Evolutionary conservation across 1,284 basidiomycete genomes (phyloP).

Genomic region (Singerocomus rubriflavus): DNA sequence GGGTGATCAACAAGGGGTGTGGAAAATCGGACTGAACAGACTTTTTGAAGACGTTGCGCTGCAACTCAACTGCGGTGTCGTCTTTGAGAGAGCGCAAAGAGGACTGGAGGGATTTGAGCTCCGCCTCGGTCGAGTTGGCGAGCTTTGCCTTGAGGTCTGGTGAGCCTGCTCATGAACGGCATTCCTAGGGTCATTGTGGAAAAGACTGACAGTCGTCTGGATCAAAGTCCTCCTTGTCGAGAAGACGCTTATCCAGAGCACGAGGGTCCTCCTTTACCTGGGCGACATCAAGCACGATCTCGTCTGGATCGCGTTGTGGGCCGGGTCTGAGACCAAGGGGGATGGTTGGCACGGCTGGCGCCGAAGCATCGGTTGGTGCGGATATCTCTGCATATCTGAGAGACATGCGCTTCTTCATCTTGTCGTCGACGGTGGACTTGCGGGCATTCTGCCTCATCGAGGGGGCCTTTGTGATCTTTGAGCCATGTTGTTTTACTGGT

Average conservation of each 20-base stretch:
- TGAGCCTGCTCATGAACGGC: conserved; percentile 3
- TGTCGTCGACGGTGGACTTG: conserved; percentile 84
- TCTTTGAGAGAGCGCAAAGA: conserved; percentile 62
- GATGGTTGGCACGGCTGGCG: conserved; percentile 59
- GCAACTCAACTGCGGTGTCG: conserved; percentile 68
- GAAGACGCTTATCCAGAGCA: conserved; percentile 51
- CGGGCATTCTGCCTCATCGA: conserved; percentile 38
- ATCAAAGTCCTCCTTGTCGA: conserved; percentile 78
- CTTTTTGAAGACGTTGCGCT: conserved; percentile 90
- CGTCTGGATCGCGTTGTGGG: conserved; percentile 40
- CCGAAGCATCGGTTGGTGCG: conserved; percentile 49
- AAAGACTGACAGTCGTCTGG: conserved; percentile 69
- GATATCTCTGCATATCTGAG: conserved; percentile 86
- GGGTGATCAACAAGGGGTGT: conserved; percentile 1
- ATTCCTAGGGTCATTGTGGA: neutral
- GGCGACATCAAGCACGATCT: conserved; percentile 40
- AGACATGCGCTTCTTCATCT: conserved; percentile 91
- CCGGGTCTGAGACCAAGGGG: conserved; percentile 41
- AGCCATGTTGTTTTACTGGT: conserved; percentile 34
- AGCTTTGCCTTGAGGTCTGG: conserved; percentile 72
- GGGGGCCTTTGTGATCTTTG: conserved; percentile 42
- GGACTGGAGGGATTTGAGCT: conserved; percentile 70
- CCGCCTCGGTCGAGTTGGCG: conserved; percentile 77
- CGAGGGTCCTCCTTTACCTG: conserved; percentile 45
- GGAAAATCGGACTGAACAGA: conserved; percentile 30